A percentile compares a stretch with the other conserved stretches of the same genome.
Conservation (phyloP, 176 grass and related monocot species). For the Aegilops umbellulata region DNA sequence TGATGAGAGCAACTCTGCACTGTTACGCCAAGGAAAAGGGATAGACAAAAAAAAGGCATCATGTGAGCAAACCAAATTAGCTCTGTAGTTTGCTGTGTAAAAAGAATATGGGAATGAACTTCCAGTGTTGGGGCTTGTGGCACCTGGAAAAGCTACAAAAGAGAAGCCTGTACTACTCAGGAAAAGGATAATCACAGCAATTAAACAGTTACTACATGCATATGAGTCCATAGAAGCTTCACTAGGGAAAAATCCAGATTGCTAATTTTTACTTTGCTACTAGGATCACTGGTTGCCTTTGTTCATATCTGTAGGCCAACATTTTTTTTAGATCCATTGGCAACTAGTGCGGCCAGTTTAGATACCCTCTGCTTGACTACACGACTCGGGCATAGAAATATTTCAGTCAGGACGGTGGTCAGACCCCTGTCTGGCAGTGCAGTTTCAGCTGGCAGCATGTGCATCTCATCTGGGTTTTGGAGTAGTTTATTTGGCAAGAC, state of each 20-base stretch:
- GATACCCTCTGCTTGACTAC: not conserved
- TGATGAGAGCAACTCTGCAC: not conserved
- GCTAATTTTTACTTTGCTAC: constrained; percentile 30
- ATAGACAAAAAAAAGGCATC: too few species aligned
- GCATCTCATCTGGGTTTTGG: constrained; percentile 22
- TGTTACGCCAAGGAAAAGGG: too few species aligned
- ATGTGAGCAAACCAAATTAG: not conserved
- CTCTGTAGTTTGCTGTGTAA: not conserved
- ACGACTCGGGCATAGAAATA: constrained; percentile 21
- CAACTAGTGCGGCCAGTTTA: not conserved
- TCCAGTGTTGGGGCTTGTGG: not conserved
- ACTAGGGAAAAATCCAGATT: constrained; percentile 33
- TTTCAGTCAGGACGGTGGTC: constrained; percentile 20
- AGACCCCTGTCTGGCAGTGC: constrained; percentile 30
- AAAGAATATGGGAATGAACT: not conserved
- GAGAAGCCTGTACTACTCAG: constrained; percentile 13
- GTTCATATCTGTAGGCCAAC: constrained; percentile 23
- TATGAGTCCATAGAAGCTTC: constrained; percentile 55
- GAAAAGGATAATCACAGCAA: constrained; percentile 7
- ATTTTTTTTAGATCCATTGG: not conserved
- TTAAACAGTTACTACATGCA: constrained; percentile 4
- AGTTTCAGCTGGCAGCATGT: constrained; percentile 23
- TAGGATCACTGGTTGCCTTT: constrained; percentile 18
- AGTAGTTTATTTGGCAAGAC: constrained; percentile 4
- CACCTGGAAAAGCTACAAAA: constrained; percentile 27